These are phyloP conservation scores for Epithele typhae DNA, from an alignment of 768 basidiomycete species.

Conservation along the genomic window DNA sequence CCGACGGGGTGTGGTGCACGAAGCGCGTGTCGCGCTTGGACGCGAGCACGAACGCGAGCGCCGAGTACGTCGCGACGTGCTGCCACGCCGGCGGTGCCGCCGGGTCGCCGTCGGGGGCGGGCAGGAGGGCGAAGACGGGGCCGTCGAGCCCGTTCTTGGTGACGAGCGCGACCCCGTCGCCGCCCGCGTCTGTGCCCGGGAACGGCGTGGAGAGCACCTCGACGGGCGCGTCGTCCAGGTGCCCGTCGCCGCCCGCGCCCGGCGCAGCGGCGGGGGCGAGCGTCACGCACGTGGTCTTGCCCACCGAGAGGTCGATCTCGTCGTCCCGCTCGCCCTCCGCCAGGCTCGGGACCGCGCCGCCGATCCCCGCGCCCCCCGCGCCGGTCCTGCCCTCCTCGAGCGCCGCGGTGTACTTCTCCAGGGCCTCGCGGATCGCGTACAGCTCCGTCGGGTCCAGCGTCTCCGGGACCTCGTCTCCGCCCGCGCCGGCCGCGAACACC, in stretches of 20 bases:
- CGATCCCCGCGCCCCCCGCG: constrained; percentile 57
- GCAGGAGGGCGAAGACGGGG: constrained; percentile 48
- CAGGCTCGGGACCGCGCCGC: constrained; percentile 72
- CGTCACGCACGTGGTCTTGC: constrained; percentile 57
- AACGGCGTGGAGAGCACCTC: constrained; percentile 68
- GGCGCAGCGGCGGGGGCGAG: constrained; percentile 59
- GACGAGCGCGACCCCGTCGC: constrained; percentile 42
- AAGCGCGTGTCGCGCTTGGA: constrained; percentile 90
- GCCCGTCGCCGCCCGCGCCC: constrained; percentile 30
- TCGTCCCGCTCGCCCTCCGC: constrained; percentile 89
- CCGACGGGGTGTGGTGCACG: constrained; percentile 62
- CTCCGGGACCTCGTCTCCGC: constrained; percentile 71
- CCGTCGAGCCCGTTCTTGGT: constrained; percentile 76
- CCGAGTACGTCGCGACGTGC: constrained; percentile 82
- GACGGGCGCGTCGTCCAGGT: constrained; percentile 34
- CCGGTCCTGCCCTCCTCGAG: constrained; percentile 57
- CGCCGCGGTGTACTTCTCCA: constrained; percentile 82
- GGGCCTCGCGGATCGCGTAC: constrained; percentile 67
- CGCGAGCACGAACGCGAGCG: constrained; percentile 89
- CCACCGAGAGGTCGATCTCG: constrained; percentile 76
- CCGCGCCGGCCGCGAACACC: constrained; percentile 59
- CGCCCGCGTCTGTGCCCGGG: constrained; percentile 30
- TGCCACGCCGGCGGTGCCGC: constrained; percentile 42
- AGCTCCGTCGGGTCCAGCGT: constrained; percentile 85
- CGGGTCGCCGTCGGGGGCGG: constrained; percentile 19